Evolutionary conservation across 164 flowering plant species (phyloP).

Genomic region (Sedum album): DNA sequence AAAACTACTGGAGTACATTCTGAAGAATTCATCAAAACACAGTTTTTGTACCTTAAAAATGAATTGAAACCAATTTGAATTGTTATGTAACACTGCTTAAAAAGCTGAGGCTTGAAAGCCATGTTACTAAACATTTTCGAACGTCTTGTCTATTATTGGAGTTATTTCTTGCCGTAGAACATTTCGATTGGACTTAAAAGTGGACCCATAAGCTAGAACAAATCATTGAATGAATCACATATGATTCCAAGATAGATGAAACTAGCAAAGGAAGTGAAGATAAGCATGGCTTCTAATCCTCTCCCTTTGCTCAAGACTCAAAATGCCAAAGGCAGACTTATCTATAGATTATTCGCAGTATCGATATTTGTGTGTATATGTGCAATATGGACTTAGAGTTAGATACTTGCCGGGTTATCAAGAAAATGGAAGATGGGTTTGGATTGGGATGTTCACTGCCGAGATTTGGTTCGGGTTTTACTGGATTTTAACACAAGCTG

Average conservation of each 20-base stretch:
- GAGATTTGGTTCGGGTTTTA: constrained; percentile 25
- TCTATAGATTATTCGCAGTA: background rate
- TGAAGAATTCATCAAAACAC: no score
- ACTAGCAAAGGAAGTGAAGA: background rate
- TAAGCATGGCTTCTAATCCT: background rate
- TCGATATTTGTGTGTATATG: background rate
- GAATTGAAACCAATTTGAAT: no score
- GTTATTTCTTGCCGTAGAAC: no score
- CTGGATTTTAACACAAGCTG: constrained; percentile 27
- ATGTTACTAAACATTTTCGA: no score
- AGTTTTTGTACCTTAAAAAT: no score
- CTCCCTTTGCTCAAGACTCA: background rate
- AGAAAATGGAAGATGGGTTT: constrained; percentile 13
- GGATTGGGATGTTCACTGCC: constrained; percentile 22
- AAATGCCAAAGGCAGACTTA: background rate
- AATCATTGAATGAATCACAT: background rate
- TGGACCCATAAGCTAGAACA: background rate
- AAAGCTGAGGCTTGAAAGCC: no score
- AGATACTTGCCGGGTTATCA: background rate
- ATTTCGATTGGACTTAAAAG: no score
- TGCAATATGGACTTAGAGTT: background rate
- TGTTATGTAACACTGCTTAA: no score
- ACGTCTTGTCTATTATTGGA: no score
- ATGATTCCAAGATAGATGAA: background rate
- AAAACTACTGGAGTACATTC: no score